A percentile compares a stretch with the other conserved stretches of the same genome.
phyloP scores from a whole-genome alignment of 73 alveolate genomes.

The Tetrahymena malaccensis region DNA sequence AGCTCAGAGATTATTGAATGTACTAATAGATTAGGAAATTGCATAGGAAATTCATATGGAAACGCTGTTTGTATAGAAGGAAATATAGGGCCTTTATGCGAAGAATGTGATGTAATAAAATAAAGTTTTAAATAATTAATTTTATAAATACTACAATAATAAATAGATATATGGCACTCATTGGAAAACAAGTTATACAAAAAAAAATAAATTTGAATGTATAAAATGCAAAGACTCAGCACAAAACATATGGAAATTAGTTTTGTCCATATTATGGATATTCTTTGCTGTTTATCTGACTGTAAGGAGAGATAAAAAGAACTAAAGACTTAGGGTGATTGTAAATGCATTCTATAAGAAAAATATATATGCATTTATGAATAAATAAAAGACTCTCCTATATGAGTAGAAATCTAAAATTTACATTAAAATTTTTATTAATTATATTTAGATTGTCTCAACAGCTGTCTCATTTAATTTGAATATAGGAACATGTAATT shows the following conservation, averaged over 20 bases:
- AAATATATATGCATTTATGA: neutral
- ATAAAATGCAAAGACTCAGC: neutral
- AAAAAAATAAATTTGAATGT: neutral
- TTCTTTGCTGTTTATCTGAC: neutral
- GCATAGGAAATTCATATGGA: neutral
- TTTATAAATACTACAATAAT: too few species aligned
- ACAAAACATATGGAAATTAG: neutral
- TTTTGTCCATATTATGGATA: neutral
- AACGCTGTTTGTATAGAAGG: neutral
- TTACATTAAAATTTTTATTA: too few species aligned
- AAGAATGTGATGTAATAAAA: neutral
- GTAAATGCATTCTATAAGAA: neutral
- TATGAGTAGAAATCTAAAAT: neutral
- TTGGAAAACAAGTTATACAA: neutral
- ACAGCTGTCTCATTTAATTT: neutral
- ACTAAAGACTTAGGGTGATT: neutral
- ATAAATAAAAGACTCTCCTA: neutral
- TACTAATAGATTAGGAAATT: neutral
- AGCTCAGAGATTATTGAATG: neutral
- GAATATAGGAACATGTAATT: neutral
- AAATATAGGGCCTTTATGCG: neutral
- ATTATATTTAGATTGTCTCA: neutral
- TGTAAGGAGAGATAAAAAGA: neutral
- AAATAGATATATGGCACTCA: neutral
- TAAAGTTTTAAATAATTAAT: too few species aligned